These are phyloP conservation scores for Lentinula guzmanii DNA, from an alignment of 768 basidiomycete genomes.

Conservation along the genomic window DNA sequence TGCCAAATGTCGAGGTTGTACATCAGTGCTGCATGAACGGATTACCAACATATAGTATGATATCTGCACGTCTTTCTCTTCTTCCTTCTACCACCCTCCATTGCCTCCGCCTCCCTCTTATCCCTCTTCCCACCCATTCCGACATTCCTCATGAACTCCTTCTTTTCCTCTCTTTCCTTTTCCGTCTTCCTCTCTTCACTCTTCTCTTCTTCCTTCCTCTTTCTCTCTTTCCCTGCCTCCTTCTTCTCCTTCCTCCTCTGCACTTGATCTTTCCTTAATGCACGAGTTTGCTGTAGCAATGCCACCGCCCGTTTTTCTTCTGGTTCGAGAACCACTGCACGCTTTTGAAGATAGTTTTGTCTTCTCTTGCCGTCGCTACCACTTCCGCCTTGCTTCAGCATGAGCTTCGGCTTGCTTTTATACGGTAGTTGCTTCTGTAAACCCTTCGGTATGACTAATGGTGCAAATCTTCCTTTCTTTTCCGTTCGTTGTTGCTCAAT, in stretches of 20 bases:
- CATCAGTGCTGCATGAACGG: no score
- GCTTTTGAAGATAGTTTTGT: slow-evolving; percentile 88
- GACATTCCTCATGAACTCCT: slow-evolving; percentile 64
- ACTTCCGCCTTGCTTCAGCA: slow-evolving; percentile 50
- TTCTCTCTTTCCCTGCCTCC: slow-evolving; percentile 61
- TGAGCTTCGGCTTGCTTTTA: slow-evolving; percentile 85
- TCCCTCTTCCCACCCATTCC: slow-evolving; percentile 66
- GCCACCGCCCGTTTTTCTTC: slow-evolving; percentile 93
- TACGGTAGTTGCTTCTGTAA: slow-evolving; percentile 90
- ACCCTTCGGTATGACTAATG: slow-evolving; percentile 81
- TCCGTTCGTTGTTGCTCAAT: slow-evolving; percentile 61
- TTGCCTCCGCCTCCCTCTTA: slow-evolving; percentile 40
- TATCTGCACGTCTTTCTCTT: slow-evolving; percentile 36
- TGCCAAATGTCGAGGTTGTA: no score
- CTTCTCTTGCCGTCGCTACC: slow-evolving; percentile 17
- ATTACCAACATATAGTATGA: not conserved
- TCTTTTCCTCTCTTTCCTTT: slow-evolving; percentile 72
- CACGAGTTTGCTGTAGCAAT: slow-evolving; percentile 88
- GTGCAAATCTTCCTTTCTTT: slow-evolving; percentile 55
- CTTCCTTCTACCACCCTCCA: slow-evolving; percentile 56
- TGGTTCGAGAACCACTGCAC: slow-evolving; percentile 92
- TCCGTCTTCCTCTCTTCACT: slow-evolving; percentile 55
- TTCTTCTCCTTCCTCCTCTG: slow-evolving; percentile 79
- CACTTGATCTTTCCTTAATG: slow-evolving; percentile 86
- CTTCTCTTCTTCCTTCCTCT: slow-evolving; percentile 69